Evolutionary conservation across 2,329 filamentous ascomycete genomes (phyloP).

Genomic region (Metarhizium album): DNA sequence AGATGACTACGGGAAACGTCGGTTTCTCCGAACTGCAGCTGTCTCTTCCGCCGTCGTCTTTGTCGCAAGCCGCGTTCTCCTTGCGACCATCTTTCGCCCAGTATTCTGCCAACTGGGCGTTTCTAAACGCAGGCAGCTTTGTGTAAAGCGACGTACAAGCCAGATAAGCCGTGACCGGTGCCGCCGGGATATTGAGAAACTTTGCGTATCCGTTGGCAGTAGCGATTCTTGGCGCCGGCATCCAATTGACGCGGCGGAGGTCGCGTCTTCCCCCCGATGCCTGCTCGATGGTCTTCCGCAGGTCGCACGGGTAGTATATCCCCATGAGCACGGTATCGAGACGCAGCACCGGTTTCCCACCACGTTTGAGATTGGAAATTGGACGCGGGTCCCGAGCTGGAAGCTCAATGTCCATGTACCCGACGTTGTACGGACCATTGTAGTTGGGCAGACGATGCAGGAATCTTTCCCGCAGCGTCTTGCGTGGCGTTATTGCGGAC

Average conservation of each 20-base stretch:
- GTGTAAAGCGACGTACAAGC: conserved; percentile 50
- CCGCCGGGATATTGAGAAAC: conserved; percentile 42
- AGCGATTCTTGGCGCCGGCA: conserved; percentile 44
- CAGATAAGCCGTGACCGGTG: conserved; percentile 40
- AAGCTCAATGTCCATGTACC: conserved; percentile 57
- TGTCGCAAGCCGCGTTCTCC: conserved; percentile 22
- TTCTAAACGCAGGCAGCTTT: conserved; percentile 53
- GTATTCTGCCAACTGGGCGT: conserved; percentile 44
- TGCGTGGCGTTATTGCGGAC: conserved; percentile 17
- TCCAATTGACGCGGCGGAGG: conserved; percentile 48
- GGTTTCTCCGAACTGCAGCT: conserved; percentile 23
- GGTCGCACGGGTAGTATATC: conserved; percentile 52
- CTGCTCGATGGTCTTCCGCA: conserved; percentile 16
- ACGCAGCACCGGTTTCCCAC: conserved; percentile 28
- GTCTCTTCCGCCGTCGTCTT: conserved; percentile 11
- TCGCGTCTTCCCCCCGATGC: conserved; percentile 21
- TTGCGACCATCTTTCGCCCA: conserved; percentile 34
- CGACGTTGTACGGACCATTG: conserved; percentile 55
- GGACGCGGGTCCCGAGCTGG: conserved; percentile 34
- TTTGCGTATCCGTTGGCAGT: conserved; percentile 52
- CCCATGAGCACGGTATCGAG: conserved; percentile 50
- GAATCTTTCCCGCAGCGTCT: conserved; percentile 25
- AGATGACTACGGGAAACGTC: conserved; percentile 51
- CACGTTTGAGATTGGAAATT: conserved; percentile 29
- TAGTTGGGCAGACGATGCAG: conserved; percentile 46